Evolutionary conservation across 176 grass and related monocot genomes (phyloP).

Genomic region (Paspalum notatum): DNA sequence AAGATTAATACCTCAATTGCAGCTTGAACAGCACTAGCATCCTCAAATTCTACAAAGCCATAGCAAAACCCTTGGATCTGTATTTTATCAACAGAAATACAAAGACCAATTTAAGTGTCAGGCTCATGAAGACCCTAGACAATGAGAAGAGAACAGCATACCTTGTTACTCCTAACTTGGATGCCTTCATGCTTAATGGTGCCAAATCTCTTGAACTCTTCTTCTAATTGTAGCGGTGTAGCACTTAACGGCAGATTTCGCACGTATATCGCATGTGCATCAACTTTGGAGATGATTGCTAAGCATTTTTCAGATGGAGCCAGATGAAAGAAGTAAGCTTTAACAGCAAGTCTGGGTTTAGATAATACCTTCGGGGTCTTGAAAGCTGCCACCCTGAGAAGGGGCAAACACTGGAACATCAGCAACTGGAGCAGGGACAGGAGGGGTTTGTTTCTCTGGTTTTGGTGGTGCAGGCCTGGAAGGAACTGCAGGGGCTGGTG

Average conservation of each 20-base stretch:
- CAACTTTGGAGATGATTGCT: slow-evolving; percentile 50
- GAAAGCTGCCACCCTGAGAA: slow-evolving; percentile 61
- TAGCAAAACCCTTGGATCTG: slow-evolving; percentile 98
- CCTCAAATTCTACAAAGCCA: slow-evolving; percentile 95
- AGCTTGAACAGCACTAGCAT: slow-evolving; percentile 75
- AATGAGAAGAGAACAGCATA: slow-evolving; percentile 33
- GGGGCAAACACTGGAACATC: slow-evolving; percentile 67
- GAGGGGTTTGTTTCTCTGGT: slow-evolving; percentile 55
- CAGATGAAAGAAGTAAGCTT: slow-evolving; percentile 16
- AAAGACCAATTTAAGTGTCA: not conserved
- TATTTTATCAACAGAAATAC: slow-evolving; percentile 19
- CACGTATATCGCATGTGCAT: slow-evolving; percentile 81
- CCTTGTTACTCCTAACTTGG: slow-evolving; percentile 99
- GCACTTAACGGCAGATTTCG: slow-evolving; percentile 74
- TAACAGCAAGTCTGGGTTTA: not conserved
- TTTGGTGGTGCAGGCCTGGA: slow-evolving; percentile 53
- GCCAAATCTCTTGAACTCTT: slow-evolving; percentile 90
- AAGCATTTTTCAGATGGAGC: slow-evolving; percentile 30
- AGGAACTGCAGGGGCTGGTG: slow-evolving; percentile 50
- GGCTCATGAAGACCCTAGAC: not conserved
- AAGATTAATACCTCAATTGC: slow-evolving; percentile 70
- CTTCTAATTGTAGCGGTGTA: slow-evolving; percentile 75
- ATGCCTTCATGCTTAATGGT: slow-evolving; percentile 74
- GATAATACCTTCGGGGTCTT: slow-evolving; percentile 80
- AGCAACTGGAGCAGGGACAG: slow-evolving; percentile 43